Evolutionary conservation across 2,329 filamentous ascomycete species (phyloP), one percentile per base, ranked within the genome.

Genomic region (Aspergillus sp.): DNA sequence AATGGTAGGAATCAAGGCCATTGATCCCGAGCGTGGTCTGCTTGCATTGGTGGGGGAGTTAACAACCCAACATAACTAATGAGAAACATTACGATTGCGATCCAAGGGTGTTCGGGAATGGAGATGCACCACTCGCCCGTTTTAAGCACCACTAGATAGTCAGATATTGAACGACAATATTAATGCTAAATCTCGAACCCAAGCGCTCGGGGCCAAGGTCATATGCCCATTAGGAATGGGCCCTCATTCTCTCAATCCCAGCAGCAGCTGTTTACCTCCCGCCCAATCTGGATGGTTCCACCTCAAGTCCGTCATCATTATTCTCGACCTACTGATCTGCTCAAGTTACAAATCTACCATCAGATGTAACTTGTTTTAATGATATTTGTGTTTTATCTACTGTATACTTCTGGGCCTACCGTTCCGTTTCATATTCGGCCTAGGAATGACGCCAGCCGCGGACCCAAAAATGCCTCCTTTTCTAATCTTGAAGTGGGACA

Each of bases 271-370:
- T 49, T 55, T 62, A 30, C 57, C 60, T 63, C 57, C 39, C 62
- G 38, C 59, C 64, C 64, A 66, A 64, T 61, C 60, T 60, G 50
- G 56, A 57, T 61, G 62, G 64, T 62, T 68, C 64, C 66, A 66
- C 65, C 54, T 60, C 39, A 63, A 54, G 60, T 60, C 65, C 61
- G 62, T 64, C 66, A 64, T 65, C 59, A 66, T 54, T 51, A 54
- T 63, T 62, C 42, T 50, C 57, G 32, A 36, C 36, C 49, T 49
- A 57, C 25, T 41, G 32, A 57, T 54, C 52, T 50, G 25, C 47
- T 27, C n/a, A 36, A 17, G 47, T 25, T 8, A 32, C 25, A 32
- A 27, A 23, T 49, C 21, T 23, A 44, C 41, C 41, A 21, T 21
- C 10, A 49, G 21, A 49, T 49, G 23, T 49, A 49, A 30, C 23